Conservation (phyloP, 78 protist genomes). For the Polysphondylium violaceum region DNA sequence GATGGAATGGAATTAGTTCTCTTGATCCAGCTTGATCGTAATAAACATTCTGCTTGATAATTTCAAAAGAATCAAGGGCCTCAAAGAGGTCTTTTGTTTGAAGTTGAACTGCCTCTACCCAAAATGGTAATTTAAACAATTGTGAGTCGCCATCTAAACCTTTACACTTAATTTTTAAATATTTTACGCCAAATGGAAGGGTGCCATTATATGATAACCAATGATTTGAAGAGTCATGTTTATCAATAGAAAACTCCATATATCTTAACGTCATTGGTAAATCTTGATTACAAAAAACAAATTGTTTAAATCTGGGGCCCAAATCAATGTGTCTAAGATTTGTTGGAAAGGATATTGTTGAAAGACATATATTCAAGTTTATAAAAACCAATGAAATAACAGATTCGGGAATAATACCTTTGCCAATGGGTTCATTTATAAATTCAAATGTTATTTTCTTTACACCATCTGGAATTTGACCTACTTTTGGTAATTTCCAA, state of each 20-base stretch:
- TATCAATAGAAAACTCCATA: background rate
- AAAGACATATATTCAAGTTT: background rate
- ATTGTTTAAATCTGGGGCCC: background rate
- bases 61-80: background rate
- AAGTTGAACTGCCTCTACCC: background rate
- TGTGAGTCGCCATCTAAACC: background rate
- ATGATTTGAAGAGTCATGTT: background rate
- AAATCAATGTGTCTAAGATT: background rate
- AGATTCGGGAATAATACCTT: background rate
- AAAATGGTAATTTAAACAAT: background rate
- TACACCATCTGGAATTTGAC: slow-evolving; percentile 1
- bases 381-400: background rate
- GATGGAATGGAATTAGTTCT: background rate
- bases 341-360: background rate
- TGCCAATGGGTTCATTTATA: background rate
- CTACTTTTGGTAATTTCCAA: background rate
- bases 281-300: background rate
- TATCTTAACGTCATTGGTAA: background rate
- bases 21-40: background rate
- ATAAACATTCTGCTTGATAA: background rate
- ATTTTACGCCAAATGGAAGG: background rate
- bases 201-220: background rate
- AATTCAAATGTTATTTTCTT: background rate
- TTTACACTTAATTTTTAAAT: too few relatives aligned
- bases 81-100: background rate